Base-by-base conservation (phyloP, 2,329 filamentous ascomycete species). In the Fusarium dlaminii region DNA sequence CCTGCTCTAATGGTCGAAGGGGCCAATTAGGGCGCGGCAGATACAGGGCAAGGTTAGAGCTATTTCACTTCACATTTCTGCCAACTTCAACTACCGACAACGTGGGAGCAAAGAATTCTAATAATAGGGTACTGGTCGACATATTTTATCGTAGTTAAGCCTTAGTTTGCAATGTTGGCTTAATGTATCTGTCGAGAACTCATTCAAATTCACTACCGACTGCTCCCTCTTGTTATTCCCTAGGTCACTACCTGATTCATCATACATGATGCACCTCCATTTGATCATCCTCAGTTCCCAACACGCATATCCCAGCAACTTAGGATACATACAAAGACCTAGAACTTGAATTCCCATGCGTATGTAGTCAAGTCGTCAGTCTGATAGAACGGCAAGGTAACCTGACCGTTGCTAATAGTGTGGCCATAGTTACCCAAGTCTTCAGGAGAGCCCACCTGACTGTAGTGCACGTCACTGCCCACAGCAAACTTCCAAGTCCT, bases 151-250 rank as follows among this genome's bases (percentile, higher is more conserved):
- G 7, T 30, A 6, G 6, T 30, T 0, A 22, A 48, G 22, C 6
- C 0, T 5, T 5, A 27, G 5, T 20, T 20, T 3, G 1, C 5
- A 20, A 14, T 7, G 1, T n/a, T 42, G 6, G 5, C 9, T n/a
- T 13, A 8, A 12, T 24, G 10, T 11, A 43, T 18, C n/a, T 45
- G 3, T 4, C 7, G 8, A 9, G 2, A 27, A 27, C 2, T 6
- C 10, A 11, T 18, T 18, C 17, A 8, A 8, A 46, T 14, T 10
- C 43, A 29, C 12, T 14, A 46, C 8, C n/a, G n/a, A n/a, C n/a
- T n/a, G n/a, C n/a, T n/a, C n/a, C n/a, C n/a, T n/a, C n/a, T n/a
- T n/a, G n/a, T n/a, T n/a, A n/a, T n/a, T n/a, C n/a, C n/a, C n/a
- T n/a, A n/a, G n/a, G n/a, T n/a, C n/a, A n/a, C n/a, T n/a, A n/a